A percentile compares a stretch with the other conserved stretches of the same genome.
Evolutionary conservation across 2,329 filamentous ascomycete species (phyloP).

Genomic region (Penicillium sp.): DNA sequence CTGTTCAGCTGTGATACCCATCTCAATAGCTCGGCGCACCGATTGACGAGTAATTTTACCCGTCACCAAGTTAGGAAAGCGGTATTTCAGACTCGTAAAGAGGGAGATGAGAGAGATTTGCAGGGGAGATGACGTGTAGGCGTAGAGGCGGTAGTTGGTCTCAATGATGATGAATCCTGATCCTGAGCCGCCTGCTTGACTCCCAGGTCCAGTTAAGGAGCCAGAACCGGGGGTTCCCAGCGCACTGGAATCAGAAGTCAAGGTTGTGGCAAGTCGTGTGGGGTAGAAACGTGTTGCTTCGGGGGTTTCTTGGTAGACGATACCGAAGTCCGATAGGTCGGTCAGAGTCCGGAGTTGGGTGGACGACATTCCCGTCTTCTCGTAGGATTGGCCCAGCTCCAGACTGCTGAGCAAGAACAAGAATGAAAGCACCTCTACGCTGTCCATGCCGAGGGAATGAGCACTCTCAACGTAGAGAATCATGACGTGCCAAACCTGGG

Average conservation of each 20-base stretch:
- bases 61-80: slow-evolving; percentile 91
- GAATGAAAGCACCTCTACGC: slow-evolving; percentile 92
- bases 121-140: slow-evolving; percentile 89
- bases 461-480: slow-evolving; percentile 90
- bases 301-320: slow-evolving; percentile 66
- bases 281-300: slow-evolving; percentile 69
- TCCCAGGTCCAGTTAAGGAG: slow-evolving; percentile 50
- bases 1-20: slow-evolving; percentile 91
- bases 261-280: slow-evolving; percentile 87
- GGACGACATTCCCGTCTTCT: slow-evolving; percentile 76
- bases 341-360: slow-evolving; percentile 87
- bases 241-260: slow-evolving; percentile 73
- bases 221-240: slow-evolving; percentile 71
- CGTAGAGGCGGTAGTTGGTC: slow-evolving; percentile 96
- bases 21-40: slow-evolving; percentile 79
- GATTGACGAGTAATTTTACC: slow-evolving; percentile 87
- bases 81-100: slow-evolving; percentile 82
- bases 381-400: slow-evolving; percentile 88
- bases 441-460: slow-evolving; percentile 72
- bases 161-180: slow-evolving; percentile 89
- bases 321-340: slow-evolving; percentile 85
- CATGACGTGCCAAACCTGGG: slow-evolving; percentile 93
- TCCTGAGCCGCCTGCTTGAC: slow-evolving; percentile 31
- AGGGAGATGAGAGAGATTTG: slow-evolving; percentile 92
- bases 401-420: slow-evolving; percentile 93